phyloP scores from a whole-genome alignment of 306 rosid species.

The Cercis canadensis region DNA sequence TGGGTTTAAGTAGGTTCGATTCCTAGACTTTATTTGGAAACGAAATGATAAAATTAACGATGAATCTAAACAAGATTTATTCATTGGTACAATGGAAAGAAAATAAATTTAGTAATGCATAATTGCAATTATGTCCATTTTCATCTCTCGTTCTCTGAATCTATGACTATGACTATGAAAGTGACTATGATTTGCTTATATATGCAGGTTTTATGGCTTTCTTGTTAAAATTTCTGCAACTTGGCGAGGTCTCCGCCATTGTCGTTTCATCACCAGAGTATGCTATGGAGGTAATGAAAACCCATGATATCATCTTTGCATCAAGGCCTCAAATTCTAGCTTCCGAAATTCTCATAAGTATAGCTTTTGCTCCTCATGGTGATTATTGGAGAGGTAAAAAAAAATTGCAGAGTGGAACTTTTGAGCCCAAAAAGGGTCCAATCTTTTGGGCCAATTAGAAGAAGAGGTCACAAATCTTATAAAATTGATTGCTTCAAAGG shows the following conservation, averaged over 20 bases:
- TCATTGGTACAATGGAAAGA: too few relatives aligned
- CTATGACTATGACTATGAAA: too few relatives aligned
- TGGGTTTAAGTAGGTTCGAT: too few relatives aligned
- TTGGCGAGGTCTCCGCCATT: constrained; percentile 43
- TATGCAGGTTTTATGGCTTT: too few relatives aligned
- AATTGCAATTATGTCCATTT: too few relatives aligned
- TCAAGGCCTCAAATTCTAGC: constrained; percentile 33
- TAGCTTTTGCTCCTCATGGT: constrained; percentile 38
- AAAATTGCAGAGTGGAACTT: constrained; percentile 39
- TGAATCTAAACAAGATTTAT: too few relatives aligned
- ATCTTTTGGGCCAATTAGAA: constrained; percentile 30
- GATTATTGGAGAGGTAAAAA: constrained; percentile 42
- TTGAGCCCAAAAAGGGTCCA: constrained; percentile 24
- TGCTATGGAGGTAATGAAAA: constrained; percentile 51
- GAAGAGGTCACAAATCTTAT: constrained; percentile 23
- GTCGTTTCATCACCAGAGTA: constrained; percentile 49
- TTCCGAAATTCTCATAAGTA: neutral
- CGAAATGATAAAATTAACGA: too few relatives aligned
- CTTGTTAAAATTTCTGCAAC: too few relatives aligned
- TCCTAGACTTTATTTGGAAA: too few relatives aligned
- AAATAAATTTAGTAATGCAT: too few relatives aligned
- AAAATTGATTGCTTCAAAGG: neutral
- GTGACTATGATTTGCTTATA: too few relatives aligned
- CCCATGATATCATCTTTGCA: constrained; percentile 44
- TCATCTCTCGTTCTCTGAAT: too few relatives aligned